These are phyloP conservation scores for Noccaea caerulescens DNA, from an alignment of 345 rosid genomes.

Conservation along the genomic window DNA sequence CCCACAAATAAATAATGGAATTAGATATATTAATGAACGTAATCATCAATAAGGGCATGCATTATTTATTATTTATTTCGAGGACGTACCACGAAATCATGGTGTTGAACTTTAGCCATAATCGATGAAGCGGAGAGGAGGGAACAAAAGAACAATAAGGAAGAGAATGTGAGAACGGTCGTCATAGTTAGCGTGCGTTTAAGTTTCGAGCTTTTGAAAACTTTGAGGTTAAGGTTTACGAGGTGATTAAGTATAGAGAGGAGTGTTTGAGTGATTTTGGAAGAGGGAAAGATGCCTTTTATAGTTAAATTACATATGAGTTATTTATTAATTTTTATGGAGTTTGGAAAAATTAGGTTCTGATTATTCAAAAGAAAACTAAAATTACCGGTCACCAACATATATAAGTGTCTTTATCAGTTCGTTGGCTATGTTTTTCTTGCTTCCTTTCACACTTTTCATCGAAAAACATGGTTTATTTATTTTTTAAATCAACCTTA, in stretches of 20 bases:
- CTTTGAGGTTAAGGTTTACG: conserved; percentile 4
- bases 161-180: conserved; percentile 9
- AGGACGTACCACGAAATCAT: conserved; percentile 73
- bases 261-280: conserved; percentile 21
- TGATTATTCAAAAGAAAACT: conserved; percentile 32
- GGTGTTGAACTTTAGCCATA: conserved; percentile 58
- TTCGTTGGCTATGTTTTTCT: conserved; percentile 42
- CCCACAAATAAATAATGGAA: neutral
- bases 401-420: conserved; percentile 38
- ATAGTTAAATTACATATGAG: conserved; percentile 10
- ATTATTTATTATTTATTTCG: neutral
- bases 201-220: neutral
- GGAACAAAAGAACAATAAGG: conserved; percentile 41
- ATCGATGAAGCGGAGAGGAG: conserved; percentile 53
- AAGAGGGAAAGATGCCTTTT: conserved; percentile 23
- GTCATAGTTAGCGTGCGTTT: conserved; percentile 20
- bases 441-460: conserved; percentile 35
- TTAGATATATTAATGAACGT: neutral
- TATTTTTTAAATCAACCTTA: conserved; percentile 21
- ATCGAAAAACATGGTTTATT: neutral
- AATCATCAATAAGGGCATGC: neutral
- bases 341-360: conserved; percentile 22
- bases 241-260: conserved; percentile 24
- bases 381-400: conserved; percentile 43
- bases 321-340: conserved; percentile 5